Evolutionary conservation across 805 yeast species (phyloP), one percentile per base, ranked within the genome.

Genomic region (Metschnikowia kofuensis): DNA sequence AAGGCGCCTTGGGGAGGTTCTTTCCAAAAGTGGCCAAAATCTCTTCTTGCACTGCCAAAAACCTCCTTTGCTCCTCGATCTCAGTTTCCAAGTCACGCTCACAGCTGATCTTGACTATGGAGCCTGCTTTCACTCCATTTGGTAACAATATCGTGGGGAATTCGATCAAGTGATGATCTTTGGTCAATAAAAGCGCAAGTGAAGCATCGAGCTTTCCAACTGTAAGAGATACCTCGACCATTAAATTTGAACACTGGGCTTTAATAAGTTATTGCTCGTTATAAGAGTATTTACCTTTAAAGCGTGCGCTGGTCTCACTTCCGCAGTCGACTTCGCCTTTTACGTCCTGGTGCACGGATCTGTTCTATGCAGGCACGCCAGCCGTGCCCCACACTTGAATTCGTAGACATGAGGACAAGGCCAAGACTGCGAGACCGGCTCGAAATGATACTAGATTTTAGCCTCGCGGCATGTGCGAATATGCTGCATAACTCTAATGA

Each of bases 121-220:
- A 87, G 2, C 99, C 99, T 1, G 98, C 95, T 55, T 80, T 78
- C 34, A 91, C 94, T 36, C 92, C 91, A 57, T 85, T 87, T 8
- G 99, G 99, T 40, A 94, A 73, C 47, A 94, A 74, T 49, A 92
- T 83, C 4, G 98, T 89, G n/a, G 99, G 99, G 61, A 92, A 94
- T 62, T 94, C 99, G 55, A 94, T 91, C 52, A 92, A 76, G 64
- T 91, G 96, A 66, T 92, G 98, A 65, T 92, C 94, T 48, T 85
- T 80, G 15, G 99, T 92, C 35, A 95, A 79, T 40, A 94, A 75
- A 41, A 94, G 75, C 30, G 98, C 98, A 65, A 94, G 75, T 2
- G 97, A 90, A 11, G 97, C 96, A 65, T 94, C 99, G 40, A 92
- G 76, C 70, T 91, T 91, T 42, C 98, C 99, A 16, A 94, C 97